Evolutionary conservation across 768 basidiomycete species (phyloP).

Genomic region (Leucogyrophana mollusca): DNA sequence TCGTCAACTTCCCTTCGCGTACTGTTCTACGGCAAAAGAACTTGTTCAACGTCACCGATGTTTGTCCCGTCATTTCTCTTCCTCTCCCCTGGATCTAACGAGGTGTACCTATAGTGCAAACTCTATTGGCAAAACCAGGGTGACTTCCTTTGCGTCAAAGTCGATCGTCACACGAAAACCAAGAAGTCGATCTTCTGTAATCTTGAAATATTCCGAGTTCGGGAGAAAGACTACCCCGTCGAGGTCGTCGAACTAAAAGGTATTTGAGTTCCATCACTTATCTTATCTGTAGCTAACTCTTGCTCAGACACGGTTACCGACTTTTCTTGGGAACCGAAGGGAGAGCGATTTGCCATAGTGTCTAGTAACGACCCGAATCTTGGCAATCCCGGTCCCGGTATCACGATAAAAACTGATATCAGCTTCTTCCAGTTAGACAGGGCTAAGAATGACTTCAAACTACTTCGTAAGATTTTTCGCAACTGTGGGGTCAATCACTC

Average conservation of each 20-base stretch:
- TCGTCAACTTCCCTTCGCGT: conserved; percentile 86
- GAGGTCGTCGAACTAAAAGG: conserved; percentile 98
- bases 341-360: conserved; percentile 93
- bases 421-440: conserved; percentile 95
- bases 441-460: conserved; percentile 90
- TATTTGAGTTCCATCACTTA: conserved; percentile 22
- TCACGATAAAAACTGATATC: conserved; percentile 95
- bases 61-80: conserved; percentile 36
- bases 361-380: conserved; percentile 93
- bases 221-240: conserved; percentile 97
- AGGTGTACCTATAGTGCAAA: conserved; percentile 67
- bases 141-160: conserved; percentile 98
- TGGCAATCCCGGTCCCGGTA: conserved; percentile 84
- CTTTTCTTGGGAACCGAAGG: conserved; percentile 99
- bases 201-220: conserved; percentile 94
- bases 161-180: conserved; percentile 97
- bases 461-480: conserved; percentile 60
- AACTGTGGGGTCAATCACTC: conserved; percentile 6
- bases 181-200: conserved; percentile 99
- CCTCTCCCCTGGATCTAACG: conserved; percentile 3
- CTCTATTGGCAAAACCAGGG: conserved; percentile 98
- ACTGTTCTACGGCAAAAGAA: conserved; percentile 90
- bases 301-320: conserved; percentile 84
- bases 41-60: conserved; percentile 96
- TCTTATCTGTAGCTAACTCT: conserved; percentile 9